These are phyloP conservation scores for Pythium graminicola DNA, from an alignment of 352 stramenopile genomes.

Conservation along the genomic window DNA sequence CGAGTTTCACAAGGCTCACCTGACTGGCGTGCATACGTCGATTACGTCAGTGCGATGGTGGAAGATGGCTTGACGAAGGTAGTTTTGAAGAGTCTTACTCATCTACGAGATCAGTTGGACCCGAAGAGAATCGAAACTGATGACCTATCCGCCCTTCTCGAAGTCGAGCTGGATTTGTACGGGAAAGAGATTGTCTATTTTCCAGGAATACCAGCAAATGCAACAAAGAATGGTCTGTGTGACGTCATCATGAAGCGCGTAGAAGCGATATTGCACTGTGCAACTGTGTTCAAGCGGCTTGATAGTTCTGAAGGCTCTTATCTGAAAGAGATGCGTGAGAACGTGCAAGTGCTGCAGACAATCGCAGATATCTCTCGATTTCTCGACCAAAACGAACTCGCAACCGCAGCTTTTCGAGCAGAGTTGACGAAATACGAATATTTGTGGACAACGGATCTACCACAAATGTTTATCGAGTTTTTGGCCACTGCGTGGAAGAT, in stretches of 20 bases:
- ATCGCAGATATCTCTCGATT: conserved; percentile 79
- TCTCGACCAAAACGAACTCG: conserved; percentile 71
- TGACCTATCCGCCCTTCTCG: conserved; percentile 78
- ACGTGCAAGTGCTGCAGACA: conserved; percentile 64
- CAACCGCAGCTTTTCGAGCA: conserved; percentile 46
- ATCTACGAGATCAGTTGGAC: conserved; percentile 81
- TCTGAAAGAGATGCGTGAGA: conserved; percentile 85
- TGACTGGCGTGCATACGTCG: conserved; percentile 90
- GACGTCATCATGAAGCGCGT: conserved; percentile 61
- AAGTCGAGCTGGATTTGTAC: conserved; percentile 89
- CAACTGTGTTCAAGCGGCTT: conserved; percentile 76
- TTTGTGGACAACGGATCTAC: conserved; percentile 87
- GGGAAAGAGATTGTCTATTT: conserved; percentile 81
- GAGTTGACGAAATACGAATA: conserved; percentile 90
- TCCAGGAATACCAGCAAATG: conserved; percentile 39
- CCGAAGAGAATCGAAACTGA: conserved; percentile 74
- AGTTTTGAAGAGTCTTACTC: conserved; percentile 58
- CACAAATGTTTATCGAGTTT: conserved; percentile 85
- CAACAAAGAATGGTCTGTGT: conserved; percentile 36
- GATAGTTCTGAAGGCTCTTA: conserved; percentile 86
- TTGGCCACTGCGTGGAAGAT: conserved; percentile 56
- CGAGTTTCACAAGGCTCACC: conserved; percentile 86
- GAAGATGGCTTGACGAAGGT: conserved; percentile 75
- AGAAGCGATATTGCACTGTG: conserved; percentile 58
- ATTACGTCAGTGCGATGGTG: conserved; percentile 89